phyloP scores from a whole-genome alignment of 805 yeast genomes.

The Starmerella powellii region DNA sequence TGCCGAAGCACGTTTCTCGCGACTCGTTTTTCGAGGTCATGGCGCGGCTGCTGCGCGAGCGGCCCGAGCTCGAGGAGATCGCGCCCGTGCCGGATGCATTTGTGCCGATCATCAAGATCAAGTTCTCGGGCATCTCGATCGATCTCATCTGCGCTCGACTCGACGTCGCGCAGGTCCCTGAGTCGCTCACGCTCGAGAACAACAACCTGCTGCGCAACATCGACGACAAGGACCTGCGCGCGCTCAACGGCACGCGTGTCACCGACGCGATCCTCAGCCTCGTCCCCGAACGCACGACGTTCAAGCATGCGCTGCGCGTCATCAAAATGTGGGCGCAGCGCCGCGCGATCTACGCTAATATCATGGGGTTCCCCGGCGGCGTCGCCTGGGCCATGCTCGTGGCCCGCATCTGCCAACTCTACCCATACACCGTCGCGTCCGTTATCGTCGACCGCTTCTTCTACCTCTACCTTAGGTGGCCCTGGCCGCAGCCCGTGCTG shows the following conservation, averaged over 20 bases:
- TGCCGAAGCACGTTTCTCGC: constrained; percentile 86
- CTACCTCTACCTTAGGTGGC: constrained; percentile 76
- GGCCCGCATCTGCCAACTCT: constrained; percentile 92
- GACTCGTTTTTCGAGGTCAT: constrained; percentile 83
- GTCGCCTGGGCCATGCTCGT: constrained; percentile 99
- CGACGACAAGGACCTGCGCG: constrained; percentile 82
- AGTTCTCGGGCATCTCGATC: constrained; percentile 81
- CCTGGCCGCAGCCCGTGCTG: constrained; percentile 97
- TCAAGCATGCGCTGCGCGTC: constrained; percentile 83
- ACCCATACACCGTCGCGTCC: constrained; percentile 92
- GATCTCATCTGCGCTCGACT: constrained; percentile 79
- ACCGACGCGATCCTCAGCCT: constrained; percentile 83
- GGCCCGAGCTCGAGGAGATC: constrained; percentile 81
- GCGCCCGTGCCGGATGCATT: constrained; percentile 92
- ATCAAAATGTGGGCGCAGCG: constrained; percentile 95
- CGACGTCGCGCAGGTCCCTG: constrained; percentile 74
- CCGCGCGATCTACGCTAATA: constrained; percentile 85
- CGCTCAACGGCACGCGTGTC: constrained; percentile 91
- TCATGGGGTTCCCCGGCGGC: constrained; percentile 97
- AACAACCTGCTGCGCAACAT: constrained; percentile 74
- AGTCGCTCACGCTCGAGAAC: constrained; percentile 61
- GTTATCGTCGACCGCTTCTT: constrained; percentile 84
- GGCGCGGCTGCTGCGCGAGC: constrained; percentile 49
- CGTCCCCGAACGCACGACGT: constrained; percentile 87
- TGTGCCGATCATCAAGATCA: constrained; percentile 90